phyloP scores from a whole-genome alignment of 306 rosid species.

The Corylus heterophylla region DNA sequence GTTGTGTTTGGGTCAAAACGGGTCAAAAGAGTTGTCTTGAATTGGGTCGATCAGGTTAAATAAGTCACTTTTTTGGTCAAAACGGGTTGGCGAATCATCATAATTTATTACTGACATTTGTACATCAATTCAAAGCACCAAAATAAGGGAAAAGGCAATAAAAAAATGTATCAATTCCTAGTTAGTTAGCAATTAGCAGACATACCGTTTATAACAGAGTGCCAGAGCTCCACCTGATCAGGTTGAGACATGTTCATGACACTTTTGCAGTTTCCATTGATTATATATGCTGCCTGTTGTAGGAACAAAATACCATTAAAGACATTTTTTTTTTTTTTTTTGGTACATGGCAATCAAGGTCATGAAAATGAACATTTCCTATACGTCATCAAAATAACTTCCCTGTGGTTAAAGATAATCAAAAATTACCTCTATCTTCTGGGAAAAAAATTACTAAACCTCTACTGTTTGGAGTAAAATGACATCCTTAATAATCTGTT shows the following conservation, averaged over 20 bases:
- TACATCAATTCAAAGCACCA: slow-evolving; percentile 3
- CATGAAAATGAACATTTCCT: not conserved
- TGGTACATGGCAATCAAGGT: not conserved
- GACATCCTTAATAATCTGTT: not conserved
- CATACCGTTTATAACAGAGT: slow-evolving; percentile 71
- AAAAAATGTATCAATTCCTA: slow-evolving; percentile 3
- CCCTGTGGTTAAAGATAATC: not conserved
- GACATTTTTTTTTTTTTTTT: not conserved
- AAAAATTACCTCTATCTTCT: not conserved
- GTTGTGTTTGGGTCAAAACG: too few species aligned
- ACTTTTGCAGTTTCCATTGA: slow-evolving; percentile 86
- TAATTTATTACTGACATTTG: not conserved
- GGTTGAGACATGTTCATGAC: slow-evolving; percentile 97
- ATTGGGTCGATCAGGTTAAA: too few species aligned
- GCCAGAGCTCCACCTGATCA: slow-evolving; percentile 97
- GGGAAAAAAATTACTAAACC: not conserved
- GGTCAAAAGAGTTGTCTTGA: too few species aligned
- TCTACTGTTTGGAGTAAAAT: not conserved
- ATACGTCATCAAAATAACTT: not conserved
- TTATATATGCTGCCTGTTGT: slow-evolving; percentile 83
- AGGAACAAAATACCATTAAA: slow-evolving; percentile 19
- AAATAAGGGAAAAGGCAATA: slow-evolving; percentile 11
- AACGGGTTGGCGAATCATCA: too few species aligned
- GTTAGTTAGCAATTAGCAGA: slow-evolving; percentile 27
- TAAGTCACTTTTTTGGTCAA: too few species aligned